phyloP scores from a whole-genome alignment of 129 eudicot genomes.

The carrot (Daucus carota) region DNA sequence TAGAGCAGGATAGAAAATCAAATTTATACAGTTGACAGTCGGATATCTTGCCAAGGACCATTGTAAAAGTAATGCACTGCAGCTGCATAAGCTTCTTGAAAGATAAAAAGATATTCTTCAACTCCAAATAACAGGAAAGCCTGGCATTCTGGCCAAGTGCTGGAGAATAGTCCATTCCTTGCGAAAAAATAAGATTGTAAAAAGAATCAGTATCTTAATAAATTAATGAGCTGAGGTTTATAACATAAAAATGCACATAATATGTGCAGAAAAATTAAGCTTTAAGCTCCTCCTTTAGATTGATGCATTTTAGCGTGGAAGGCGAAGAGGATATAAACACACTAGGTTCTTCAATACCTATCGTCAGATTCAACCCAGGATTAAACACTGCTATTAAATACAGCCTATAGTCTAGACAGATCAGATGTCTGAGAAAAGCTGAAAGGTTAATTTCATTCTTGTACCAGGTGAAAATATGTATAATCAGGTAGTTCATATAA shows the following conservation, averaged over 20 bases:
- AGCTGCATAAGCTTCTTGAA: constrained; percentile 93
- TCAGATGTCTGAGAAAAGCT: not conserved
- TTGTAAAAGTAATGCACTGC: constrained; percentile 84
- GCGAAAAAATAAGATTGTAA: not conserved
- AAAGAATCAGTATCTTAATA: not conserved
- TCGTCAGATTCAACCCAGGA: not conserved
- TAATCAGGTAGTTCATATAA: not conserved
- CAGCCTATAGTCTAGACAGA: not conserved
- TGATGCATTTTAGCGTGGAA: no score
- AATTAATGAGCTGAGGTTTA: not conserved
- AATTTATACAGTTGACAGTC: constrained; percentile 2
- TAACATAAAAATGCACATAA: not conserved
- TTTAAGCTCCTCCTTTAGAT: not conserved
- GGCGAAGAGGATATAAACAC: not conserved
- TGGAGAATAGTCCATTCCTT: not conserved
- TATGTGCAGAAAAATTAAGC: not conserved
- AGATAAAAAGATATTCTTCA: constrained; percentile 87
- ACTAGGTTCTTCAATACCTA: not conserved
- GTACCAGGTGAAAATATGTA: not conserved
- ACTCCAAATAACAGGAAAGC: constrained; percentile 89
- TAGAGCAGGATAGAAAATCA: not conserved
- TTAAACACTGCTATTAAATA: not conserved
- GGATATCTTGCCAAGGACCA: constrained; percentile 71
- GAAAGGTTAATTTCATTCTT: not conserved
- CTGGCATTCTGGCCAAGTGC: constrained; percentile 27